A percentile compares a stretch with the other conserved stretches of the same genome.
phyloP scores from a whole-genome alignment of 2,329 filamentous ascomycete species.

The Aspergillus persii region DNA sequence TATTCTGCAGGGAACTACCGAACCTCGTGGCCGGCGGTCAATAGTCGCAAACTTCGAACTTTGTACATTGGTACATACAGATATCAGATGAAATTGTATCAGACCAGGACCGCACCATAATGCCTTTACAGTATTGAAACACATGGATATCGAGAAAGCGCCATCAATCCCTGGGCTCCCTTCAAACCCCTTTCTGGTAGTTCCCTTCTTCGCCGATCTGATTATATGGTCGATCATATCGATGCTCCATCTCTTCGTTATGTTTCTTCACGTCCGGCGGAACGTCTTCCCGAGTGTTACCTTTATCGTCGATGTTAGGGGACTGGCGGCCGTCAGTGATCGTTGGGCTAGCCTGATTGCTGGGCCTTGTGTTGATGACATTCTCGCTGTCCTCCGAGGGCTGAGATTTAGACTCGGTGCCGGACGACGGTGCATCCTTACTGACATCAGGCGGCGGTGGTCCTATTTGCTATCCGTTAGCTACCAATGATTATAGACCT shows the following conservation, averaged over 20 bases:
- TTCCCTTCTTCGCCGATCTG: constrained; percentile 26
- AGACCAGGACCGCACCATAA: no score
- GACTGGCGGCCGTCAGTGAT: constrained; percentile 30
- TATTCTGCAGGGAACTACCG: no score
- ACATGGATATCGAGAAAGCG: not conserved
- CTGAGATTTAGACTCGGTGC: constrained; percentile 3
- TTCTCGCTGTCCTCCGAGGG: constrained; percentile 2
- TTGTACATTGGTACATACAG: no score
- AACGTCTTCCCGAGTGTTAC: constrained; percentile 24
- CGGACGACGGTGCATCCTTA: constrained; percentile 4
- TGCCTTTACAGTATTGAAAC: not conserved
- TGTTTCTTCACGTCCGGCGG: constrained; percentile 36
- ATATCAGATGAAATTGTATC: no score
- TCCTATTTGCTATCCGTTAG: constrained; percentile 11
- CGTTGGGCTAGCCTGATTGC: constrained; percentile 36
- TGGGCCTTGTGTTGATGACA: constrained; percentile 23
- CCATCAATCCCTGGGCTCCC: not conserved
- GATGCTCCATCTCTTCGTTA: constrained; percentile 32
- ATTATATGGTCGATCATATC: constrained; percentile 35
- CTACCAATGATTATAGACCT: not conserved
- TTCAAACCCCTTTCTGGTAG: constrained; percentile 17
- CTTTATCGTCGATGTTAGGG: constrained; percentile 29
- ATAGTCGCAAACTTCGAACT: no score
- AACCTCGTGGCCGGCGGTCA: no score
- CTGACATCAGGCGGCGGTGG: constrained; percentile 21